Evolutionary conservation across 257 asterid species (phyloP), one percentile per base, ranked within the genome.

Genomic region (Solanum commersonii): DNA sequence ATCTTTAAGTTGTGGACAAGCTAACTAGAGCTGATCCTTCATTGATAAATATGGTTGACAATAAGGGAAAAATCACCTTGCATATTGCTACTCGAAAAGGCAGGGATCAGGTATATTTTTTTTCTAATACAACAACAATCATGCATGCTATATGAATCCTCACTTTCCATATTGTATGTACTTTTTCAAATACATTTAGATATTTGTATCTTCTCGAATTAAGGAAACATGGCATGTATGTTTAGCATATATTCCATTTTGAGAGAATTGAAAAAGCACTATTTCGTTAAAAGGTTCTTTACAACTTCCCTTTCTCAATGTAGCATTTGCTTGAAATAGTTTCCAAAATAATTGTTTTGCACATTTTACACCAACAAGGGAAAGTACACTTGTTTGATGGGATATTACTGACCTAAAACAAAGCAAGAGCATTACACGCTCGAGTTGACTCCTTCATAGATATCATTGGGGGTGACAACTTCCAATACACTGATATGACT

Each of bases 31-130:
- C 87, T 40, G 93, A 91, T 86, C 88, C 92, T 44, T 56, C 88
- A 3, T 84, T 84, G 56, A n/a, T 92, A 79, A 92, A 92, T 23
- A 88, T 91, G 87, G 93, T 91, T 42, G 94, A 92, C 74, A 90
- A 86, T 8, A 92, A 91, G 88, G 94, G 91, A 59, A 92, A 92
- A 81, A 87, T 90, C 4, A 70, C 93, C 3, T 87, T 92, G 91
- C 93, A 91, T 40, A 91, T 89, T n/a, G 90, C 93, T 79, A 34
- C 92, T 40, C 82, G 92, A 20, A 92, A 92, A 87, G 91, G 94
- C 76, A 88, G 91, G 72, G 82, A 87, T 60, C 91, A 87, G 91
- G 93, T 92, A 74, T 20, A 8, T 27, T 67, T 14, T 42, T 42
- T 14, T 79, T 15, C n/a, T 7, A 40, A 14, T 25, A 77, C 23